Base-by-base conservation (phyloP, 75 land plant genomes). In the Pinus albicaulis region DNA sequence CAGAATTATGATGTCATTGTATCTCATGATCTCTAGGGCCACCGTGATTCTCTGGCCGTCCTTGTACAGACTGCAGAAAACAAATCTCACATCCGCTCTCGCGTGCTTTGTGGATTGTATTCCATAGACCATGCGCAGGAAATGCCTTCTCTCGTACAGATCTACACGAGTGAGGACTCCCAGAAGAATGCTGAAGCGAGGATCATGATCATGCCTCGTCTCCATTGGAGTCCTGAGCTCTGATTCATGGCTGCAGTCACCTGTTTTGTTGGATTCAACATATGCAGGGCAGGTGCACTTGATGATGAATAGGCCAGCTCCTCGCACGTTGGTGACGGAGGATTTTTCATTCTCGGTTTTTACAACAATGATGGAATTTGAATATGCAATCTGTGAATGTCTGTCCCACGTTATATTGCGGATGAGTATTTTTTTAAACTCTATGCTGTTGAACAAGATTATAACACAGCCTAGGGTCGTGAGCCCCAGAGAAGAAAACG, bases 161-260 rank as follows among this genome's bases (percentile, higher is more conserved):
- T 85, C 82, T 0, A 87, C 76, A 14, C 57, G 76, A 61, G 82
- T 89, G 36, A 92, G 72, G 59, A 92, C 78, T 31, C 91, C 92
- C 58, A 88, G 73, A 57, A 88, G 66, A 57, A 90, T 56, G 24
- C 76, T 71, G 64, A 86, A 28, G 25, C 56, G 19, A 28, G 71
- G 71, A 4, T 38, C 41, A 2, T 38, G 41, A 38, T 38, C 41
- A 3, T 0, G 1, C 41, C 22, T 15, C 13, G 4, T 5, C 20
- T 6, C 14, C 2, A 8, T 24, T 4, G 7, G 62, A 48, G 22
- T 17, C 10, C 28, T 31, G 28, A 15, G 14, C 17, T 31, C 6
- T 34, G 3, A 34, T 20, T 38, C 19, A 20, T 19, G 41, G 70
- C 70, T 36, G 22, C 14, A 12, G 10, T 17, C 7, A 2, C 41